Conservation (phyloP, 2,329 filamentous ascomycete genomes). For the Rutstroemia sp. region DNA sequence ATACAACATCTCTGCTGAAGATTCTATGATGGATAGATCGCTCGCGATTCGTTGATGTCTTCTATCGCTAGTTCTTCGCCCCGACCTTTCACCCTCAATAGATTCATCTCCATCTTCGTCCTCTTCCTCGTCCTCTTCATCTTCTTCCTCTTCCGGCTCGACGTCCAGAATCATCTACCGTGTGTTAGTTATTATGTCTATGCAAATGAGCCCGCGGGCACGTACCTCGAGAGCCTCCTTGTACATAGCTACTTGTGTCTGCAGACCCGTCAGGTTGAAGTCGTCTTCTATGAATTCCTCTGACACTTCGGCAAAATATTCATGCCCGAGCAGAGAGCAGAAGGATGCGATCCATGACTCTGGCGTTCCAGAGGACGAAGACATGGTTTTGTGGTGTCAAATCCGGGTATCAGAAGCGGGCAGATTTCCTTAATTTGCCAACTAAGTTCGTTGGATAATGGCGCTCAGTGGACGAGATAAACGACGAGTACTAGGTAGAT, state of each 20-base stretch:
- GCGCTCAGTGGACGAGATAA: background rate
- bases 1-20: conserved; percentile 95
- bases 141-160: conserved; percentile 90
- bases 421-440: no score
- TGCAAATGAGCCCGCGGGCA: background rate
- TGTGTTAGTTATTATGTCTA: conserved; percentile 11
- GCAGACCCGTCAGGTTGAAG: conserved; percentile 94
- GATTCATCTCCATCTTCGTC: conserved; percentile 66
- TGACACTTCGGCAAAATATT: conserved; percentile 98
- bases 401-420: no score
- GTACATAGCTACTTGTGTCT: conserved; percentile 95
- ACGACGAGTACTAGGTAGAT: no score
- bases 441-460: no score
- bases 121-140: conserved; percentile 64
- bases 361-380: conserved; percentile 29
- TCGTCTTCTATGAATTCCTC: conserved; percentile 99
- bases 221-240: conserved; percentile 87
- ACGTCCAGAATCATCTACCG: conserved; percentile 90
- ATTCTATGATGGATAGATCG: conserved; percentile 92
- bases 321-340: conserved; percentile 89
- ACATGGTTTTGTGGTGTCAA: conserved; percentile 20
- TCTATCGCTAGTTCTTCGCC: conserved; percentile 43
- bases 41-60: conserved; percentile 80
- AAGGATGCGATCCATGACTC: conserved; percentile 99
- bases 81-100: conserved; percentile 50